Evolutionary conservation across 306 rosid species (phyloP), one percentile per base, ranked within the genome.

Genomic region (Purshia tridentata): DNA sequence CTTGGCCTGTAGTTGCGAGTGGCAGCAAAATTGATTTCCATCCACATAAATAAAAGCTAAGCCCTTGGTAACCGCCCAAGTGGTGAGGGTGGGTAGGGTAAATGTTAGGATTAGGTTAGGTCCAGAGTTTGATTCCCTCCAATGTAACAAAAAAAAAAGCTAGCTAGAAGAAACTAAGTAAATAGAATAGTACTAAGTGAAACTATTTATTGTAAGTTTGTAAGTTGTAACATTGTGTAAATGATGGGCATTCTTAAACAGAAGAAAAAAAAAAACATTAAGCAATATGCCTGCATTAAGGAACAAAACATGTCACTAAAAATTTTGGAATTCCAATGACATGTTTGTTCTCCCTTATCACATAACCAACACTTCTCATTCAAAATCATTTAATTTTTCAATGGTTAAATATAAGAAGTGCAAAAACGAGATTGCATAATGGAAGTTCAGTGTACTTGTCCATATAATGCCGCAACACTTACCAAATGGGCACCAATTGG

Each of bases 401-500:
- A 44, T 13, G 5, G 72, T 16, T 16, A 15, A 48, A 15, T 12
- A 67, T 3, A 29, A 47, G 15, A 9, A 19, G 20, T 9, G 3
- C 16, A n/a, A 62, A 55, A 15, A 9, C 40, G 44, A 68, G 14
- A 51, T 23, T 45, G 39, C 3, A 55, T 0, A 69, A 39, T 51
- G 44, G 46, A 71, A 70, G 52, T 54, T 41, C 55, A 20, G 13
- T 19, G 55, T 16, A 19, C 19, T 6, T 56, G 67, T 9, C 69
- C 20, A 62, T 1, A 23, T 57, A 62, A 72, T 67, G 15, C n/a
- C 23, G 41, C 39, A 51, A 62, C 73, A 83, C 82, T 63, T 51
- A 86, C 98, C 98, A 91, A 62, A 80, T 91, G 97, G 66, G 89
- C 78, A 56, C 98, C 98, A 73, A 94, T 86, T 66, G 96, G 98